Conservation (phyloP, 805 yeast species). For the Starmera pachycereana region DNA sequence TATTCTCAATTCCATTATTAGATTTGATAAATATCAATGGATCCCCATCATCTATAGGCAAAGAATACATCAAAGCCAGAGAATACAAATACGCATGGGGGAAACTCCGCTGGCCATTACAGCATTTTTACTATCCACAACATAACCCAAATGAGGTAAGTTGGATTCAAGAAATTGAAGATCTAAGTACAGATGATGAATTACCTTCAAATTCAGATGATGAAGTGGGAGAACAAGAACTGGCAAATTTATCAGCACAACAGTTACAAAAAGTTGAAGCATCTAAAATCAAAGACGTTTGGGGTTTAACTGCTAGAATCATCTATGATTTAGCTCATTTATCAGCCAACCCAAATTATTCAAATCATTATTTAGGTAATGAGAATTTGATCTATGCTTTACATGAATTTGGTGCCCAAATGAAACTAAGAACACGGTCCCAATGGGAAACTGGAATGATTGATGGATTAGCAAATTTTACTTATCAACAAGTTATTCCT, state of each 20-base stretch:
- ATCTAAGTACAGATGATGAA: conserved; percentile 50
- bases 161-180: conserved; percentile 55
- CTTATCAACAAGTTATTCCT: conserved; percentile 25
- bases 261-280: conserved; percentile 25
- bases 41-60: conserved; percentile 8
- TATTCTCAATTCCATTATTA: conserved; percentile 59
- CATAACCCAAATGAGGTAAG: conserved; percentile 41
- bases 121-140: conserved; percentile 53
- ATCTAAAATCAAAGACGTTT: conserved; percentile 50
- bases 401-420: conserved; percentile 43
- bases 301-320: conserved; percentile 80
- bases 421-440: conserved; percentile 36
- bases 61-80: conserved; percentile 23
- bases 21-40: conserved; percentile 33
- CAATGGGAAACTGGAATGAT: conserved; percentile 48
- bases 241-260: conserved; percentile 12
- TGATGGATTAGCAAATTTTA: conserved; percentile 18
- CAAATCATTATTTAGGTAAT: conserved; percentile 36
- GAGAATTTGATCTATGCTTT: conserved; percentile 56
- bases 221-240: conserved; percentile 9
- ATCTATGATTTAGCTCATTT: conserved; percentile 60
- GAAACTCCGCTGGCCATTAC: conserved; percentile 54
- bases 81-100: conserved; percentile 49
- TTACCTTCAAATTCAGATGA: conserved; percentile 12
- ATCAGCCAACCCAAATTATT: conserved; percentile 24